Evolutionary conservation across 192 early-diverging fungal genomes (phyloP), one percentile per base, ranked within the genome.

Genomic region (Backusella tarrabulga): DNA sequence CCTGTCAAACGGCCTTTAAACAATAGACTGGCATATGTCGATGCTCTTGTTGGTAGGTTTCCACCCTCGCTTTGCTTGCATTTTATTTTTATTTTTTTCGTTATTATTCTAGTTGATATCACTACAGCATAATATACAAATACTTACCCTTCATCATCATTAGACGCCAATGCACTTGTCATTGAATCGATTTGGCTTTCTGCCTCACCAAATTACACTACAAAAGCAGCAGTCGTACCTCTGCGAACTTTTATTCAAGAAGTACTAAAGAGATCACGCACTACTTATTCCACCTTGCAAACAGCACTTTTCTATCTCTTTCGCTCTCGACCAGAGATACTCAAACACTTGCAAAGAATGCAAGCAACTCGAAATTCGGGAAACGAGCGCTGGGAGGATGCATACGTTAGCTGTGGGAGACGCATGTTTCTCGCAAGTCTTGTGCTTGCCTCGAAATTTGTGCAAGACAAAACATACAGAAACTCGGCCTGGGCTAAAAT

Each of bases 401-500:
- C 77, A 6, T 77, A 85, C 11, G 85, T 92, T 38, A 83, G 83
- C 68, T 94, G 92, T 75, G 93, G 91, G 2, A 91, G 95, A 67
- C 87, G 94, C 67, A 92, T 97, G 83, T 97, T 97, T 83, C 82
- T 97, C n/a, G 90, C 93, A 8, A 88, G 95, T 3, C 81, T 98
- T n/a, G 92, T 98, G 60, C 85, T 95, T 68, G 95, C 97, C 5
- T 96, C 95, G 75, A 98, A 98, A 78, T 97, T 92, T 79, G 88
- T 94, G 67, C 90, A 90, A 77, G 97, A 98, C 87, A 91, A 90
- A 71, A 92, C 90, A 41, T 98, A 96, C 78, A 88, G 91, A n/a
- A 97, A 95, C 87, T 87, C 86, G 72, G 93, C 94, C 2, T 98
- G 97, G 97, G 87, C 95, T 54, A 95, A 93, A 85, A 95, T 97